phyloP scores from a whole-genome alignment of 2,329 filamentous ascomycete genomes.

The Cladobotryum protrusum region DNA sequence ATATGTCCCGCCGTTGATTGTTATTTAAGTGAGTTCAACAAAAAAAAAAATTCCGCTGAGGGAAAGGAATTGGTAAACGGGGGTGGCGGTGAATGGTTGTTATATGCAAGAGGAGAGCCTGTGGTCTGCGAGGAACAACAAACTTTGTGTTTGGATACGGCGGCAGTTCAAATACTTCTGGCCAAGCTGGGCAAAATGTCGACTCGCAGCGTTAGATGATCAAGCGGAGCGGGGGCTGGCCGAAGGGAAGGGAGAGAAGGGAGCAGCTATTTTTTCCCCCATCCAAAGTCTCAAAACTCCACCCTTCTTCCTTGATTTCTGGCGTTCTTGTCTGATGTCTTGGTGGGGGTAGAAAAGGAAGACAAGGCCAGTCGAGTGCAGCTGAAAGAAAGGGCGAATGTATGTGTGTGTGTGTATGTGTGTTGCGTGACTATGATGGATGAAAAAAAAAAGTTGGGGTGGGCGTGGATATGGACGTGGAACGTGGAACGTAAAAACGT shows the following conservation, averaged over 20 bases:
- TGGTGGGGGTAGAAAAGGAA: not conserved
- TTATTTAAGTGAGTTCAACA: too few species aligned
- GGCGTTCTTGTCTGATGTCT: not conserved
- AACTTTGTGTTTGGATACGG: conserved; percentile 6
- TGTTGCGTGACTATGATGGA: not conserved
- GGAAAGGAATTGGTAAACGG: too few species aligned
- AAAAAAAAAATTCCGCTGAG: too few species aligned
- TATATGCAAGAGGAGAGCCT: too few species aligned
- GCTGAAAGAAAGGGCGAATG: not conserved
- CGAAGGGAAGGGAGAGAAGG: conserved; percentile 1
- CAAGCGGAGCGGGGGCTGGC: conserved; percentile 3
- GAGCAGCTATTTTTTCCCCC: not conserved
- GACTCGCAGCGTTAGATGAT: conserved; percentile 1
- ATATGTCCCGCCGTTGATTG: not conserved
- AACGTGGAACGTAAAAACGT: too few species aligned
- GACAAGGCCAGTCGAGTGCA: not conserved
- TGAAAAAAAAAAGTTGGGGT: too few species aligned
- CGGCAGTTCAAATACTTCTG: too few species aligned
- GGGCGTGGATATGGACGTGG: too few species aligned
- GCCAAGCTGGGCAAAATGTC: conserved; percentile 2
- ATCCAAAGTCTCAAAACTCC: not conserved
- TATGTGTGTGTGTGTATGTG: not conserved
- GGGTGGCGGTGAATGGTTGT: too few species aligned
- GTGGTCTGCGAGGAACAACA: too few species aligned
- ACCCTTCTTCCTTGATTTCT: not conserved